Base-by-base conservation (phyloP, 768 basidiomycete genomes). In the Suillus variegatus region DNA sequence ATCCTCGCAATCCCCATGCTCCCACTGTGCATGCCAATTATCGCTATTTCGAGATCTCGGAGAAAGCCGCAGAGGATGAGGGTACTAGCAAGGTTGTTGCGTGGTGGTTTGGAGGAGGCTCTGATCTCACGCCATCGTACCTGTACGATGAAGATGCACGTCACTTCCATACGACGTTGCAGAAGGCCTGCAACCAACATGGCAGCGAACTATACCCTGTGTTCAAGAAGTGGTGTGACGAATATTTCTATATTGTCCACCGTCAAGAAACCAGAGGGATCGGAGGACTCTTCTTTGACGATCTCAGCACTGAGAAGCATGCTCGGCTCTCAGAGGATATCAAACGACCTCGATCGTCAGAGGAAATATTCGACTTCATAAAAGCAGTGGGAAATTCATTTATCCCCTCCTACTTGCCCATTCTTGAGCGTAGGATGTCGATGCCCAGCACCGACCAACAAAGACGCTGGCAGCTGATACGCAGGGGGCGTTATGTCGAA, bases 41-140 rank as follows among this genome's bases (percentile, higher is more conserved):
- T 72, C 93, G 97, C 63, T 99, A 98, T 78, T 99, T 99, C 73
- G 97, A 99, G 77, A 87, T 97, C 68, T 89, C 88, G 3, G 86
- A 91, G 68, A 79, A 80, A 51, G 70, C 70, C 1, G 67, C 68
- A 4, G 74, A 72, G 28, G 76, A 77, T 44, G 78, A 78, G 3
- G 74, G 75, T 62, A 73, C 79, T 32, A 83, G 85, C 9, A 84
- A 85, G 68, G 78, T 93, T 22, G 78, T 95, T 49, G 89, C 95
- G 35, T 98, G 96, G 95, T 99, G 97, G 97, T 99, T 99, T 73
- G 97, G 97, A 22, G 97, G 97, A 41, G 97, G 97, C 8, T 89
- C 88, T 8, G 97, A 99, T 75, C 84, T 99, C 40, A 99, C 97
- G 0, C 97, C 97, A 1, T 90, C 91, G 4, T 98, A 98, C 77